Evolutionary conservation across 176 grass and related monocot genomes (phyloP), one percentile per base, ranked within the genome.

Genomic region (Calamus simplicifolius): DNA sequence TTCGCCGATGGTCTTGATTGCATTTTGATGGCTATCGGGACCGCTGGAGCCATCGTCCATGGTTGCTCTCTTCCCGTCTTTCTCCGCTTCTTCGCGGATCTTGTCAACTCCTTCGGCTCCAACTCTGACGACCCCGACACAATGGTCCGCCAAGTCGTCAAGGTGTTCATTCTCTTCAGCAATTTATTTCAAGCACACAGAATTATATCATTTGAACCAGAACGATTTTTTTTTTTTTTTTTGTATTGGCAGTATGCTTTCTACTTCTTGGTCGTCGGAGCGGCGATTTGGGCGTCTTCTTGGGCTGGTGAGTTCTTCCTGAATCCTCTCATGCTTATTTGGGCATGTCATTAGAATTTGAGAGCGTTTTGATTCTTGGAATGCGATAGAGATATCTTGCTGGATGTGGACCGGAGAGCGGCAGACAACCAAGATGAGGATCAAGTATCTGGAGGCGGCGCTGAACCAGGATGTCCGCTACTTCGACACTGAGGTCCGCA

Each of bases 351-450:
- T 23, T 23, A 23, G 21, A 23, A 23, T 23, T 23, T 23, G 21
- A 23, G 21, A 23, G 21, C 1, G 21, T 23, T 23, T 23, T 23
- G 21, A 23, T 23, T 23, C 21, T 23, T 23, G 21, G 21, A 23
- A 23, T 23, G 21, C 21, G 21, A 23, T 77, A 95, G 90, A 95
- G 82, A 95, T 95, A 69, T 79, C 90, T 50, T 95, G 90, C 67
- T 95, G 90, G 90, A 95, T 95, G 90, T 95, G 89, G 82, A 95
- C 90, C 12, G 90, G 90, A 49, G 90, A 95, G 79, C 76, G 90
- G 4, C 91, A 95, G 77, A 83, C 89, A 26, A 82, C 75, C 49
- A 74, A 80, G 50, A 83, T 95, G 48, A 84, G 91, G 69, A 64
- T 79, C 73, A 69, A 74, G 28, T 95, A 95, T 73, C 68, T 95